Percentiles rank a stretch among this genome's conserved stretches.
Conservation (phyloP, 2,329 filamentous ascomycete species). For the Coniochaeta sp. region DNA sequence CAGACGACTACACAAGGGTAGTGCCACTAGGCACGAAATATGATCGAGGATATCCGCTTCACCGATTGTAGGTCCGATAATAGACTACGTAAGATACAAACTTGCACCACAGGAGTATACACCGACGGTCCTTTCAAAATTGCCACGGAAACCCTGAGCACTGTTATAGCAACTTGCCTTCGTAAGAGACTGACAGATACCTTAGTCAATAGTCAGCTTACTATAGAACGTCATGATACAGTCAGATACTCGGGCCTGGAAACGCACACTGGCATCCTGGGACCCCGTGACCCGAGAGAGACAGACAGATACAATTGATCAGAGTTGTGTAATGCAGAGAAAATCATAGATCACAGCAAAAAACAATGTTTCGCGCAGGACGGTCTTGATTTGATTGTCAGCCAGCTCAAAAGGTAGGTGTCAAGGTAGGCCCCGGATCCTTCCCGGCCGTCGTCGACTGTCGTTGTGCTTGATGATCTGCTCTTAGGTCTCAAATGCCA, state of each 20-base stretch:
- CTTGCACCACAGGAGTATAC: no score
- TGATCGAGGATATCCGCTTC: no score
- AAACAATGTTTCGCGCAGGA: not conserved
- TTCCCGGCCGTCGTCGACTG: not conserved
- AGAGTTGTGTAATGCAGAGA: not conserved
- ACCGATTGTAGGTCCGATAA: no score
- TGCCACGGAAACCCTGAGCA: no score
- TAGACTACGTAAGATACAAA: no score
- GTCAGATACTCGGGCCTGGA: not conserved
- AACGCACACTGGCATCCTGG: not conserved
- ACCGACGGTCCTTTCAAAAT: no score
- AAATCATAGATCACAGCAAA: not conserved
- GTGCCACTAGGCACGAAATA: no score
- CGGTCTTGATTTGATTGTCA: not conserved
- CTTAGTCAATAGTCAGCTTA: not conserved
- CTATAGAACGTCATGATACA: not conserved
- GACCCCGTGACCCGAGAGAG: not conserved
- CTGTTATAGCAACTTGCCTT: no score
- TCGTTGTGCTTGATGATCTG: not conserved
- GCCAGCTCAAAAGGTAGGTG: not conserved
- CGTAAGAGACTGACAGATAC: no score
- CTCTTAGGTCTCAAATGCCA: constrained; percentile 3
- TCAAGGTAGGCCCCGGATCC: not conserved
- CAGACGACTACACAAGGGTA: no score
- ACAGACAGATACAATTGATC: not conserved